Evolutionary conservation across 2,329 filamentous ascomycete species (phyloP).

Genomic region (Cladosporium austrohemisphaericum): DNA sequence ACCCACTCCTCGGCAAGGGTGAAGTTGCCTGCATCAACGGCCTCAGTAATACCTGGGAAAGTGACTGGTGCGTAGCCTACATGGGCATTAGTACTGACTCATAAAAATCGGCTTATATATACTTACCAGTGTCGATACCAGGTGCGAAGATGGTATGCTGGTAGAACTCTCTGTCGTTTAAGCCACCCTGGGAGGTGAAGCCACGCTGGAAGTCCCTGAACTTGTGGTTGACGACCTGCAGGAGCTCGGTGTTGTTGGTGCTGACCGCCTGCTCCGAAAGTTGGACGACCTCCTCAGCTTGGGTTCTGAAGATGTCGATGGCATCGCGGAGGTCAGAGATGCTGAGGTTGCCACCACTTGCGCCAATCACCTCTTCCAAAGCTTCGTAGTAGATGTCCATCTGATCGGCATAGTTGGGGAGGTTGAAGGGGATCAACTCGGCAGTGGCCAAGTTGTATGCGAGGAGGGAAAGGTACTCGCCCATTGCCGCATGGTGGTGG

Average conservation of each 20-base stretch:
- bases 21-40: slow-evolving; percentile 29
- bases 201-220: slow-evolving; percentile 45
- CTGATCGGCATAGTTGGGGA: slow-evolving; percentile 39
- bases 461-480: slow-evolving; percentile 42
- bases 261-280: slow-evolving; percentile 17
- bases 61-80: slow-evolving; percentile 66
- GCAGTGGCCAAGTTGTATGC: slow-evolving; percentile 40
- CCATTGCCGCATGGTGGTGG: slow-evolving; percentile 47
- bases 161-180: slow-evolving; percentile 44
- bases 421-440: slow-evolving; percentile 41
- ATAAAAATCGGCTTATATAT: no score
- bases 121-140: slow-evolving; percentile 37
- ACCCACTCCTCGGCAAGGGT: slow-evolving; percentile 21
- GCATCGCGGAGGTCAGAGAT: slow-evolving; percentile 33
- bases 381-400: slow-evolving; percentile 37
- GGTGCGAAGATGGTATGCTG: slow-evolving; percentile 47
- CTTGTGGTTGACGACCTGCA: slow-evolving; percentile 43
- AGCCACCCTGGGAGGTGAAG: slow-evolving; percentile 45
- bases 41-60: slow-evolving; percentile 59
- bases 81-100: no score
- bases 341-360: slow-evolving; percentile 44
- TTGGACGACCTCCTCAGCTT: slow-evolving; percentile 35
- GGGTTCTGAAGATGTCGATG: slow-evolving; percentile 46
- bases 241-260: slow-evolving; percentile 27
- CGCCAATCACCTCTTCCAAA: slow-evolving; percentile 36